These are phyloP conservation scores for Lepraria neglecta DNA, from an alignment of 495 filamentous ascomycete species.

Conservation along the genomic window DNA sequence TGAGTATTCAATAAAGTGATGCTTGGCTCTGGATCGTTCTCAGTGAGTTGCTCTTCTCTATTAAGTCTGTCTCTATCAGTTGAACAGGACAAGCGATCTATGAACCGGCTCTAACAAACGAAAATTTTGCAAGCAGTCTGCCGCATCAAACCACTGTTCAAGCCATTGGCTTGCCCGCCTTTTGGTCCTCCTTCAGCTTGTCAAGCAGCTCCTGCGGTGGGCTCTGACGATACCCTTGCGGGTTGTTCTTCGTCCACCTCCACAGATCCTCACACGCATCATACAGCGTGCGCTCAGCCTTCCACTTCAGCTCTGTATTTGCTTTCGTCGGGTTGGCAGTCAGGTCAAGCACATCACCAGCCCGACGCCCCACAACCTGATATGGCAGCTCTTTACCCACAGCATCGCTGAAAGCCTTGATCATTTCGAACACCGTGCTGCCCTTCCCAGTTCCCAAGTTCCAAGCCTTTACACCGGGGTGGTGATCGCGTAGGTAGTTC, in stretches of 20 bases:
- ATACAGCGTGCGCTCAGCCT: conserved; percentile 82
- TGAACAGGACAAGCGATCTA: neutral
- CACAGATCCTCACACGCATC: conserved; percentile 90
- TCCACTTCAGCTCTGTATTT: conserved; percentile 85
- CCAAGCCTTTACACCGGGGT: conserved; percentile 93
- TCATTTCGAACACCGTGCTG: conserved; percentile 94
- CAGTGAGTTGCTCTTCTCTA: too few relatives aligned
- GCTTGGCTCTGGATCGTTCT: too few relatives aligned
- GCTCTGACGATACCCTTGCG: conserved; percentile 84
- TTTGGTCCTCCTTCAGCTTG: conserved; percentile 53
- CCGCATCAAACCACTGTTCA: neutral
- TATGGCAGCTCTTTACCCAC: conserved; percentile 83
- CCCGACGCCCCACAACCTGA: conserved; percentile 73
- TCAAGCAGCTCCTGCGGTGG: conserved; percentile 79
- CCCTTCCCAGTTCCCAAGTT: conserved; percentile 95
- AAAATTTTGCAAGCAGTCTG: neutral
- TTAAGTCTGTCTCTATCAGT: neutral
- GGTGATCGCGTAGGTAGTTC: conserved; percentile 80
- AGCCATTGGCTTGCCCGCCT: conserved; percentile 21
- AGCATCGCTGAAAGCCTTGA: conserved; percentile 83
- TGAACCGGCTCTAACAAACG: neutral
- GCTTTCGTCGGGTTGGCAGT: conserved; percentile 86
- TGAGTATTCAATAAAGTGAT: too few relatives aligned
- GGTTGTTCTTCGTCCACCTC: conserved; percentile 94
- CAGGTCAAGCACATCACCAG: conserved; percentile 88